phyloP scores from a whole-genome alignment of 225 moss, liverwort and hornwort genomes.

The Sphagnum tenellum region DNA sequence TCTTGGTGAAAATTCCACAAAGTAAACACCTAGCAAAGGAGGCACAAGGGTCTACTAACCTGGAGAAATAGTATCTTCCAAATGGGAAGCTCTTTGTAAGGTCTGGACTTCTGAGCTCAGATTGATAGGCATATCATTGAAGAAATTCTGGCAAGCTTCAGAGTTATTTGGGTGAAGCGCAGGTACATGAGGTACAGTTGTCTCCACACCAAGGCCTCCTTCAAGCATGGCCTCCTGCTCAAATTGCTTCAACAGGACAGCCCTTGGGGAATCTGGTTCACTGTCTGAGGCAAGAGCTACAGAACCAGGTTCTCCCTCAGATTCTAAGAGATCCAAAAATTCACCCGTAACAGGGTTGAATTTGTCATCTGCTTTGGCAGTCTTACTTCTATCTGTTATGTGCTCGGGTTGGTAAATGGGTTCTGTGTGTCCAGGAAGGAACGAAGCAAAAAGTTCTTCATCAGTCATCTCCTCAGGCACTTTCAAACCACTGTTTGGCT shows the following conservation, averaged over 20 bases:
- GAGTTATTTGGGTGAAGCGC: too few species aligned
- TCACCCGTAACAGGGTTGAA: constrained; percentile 94
- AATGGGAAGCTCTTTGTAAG: too few species aligned
- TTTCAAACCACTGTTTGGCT: constrained; percentile 2
- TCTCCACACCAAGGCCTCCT: constrained; percentile 60
- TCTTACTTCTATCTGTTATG: constrained; percentile 18
- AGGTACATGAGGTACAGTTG: constrained; percentile 18
- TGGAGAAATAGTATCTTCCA: too few species aligned
- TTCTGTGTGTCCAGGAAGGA: constrained; percentile 31
- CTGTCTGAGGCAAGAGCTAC: constrained; percentile 56
- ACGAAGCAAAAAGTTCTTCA: constrained; percentile 32
- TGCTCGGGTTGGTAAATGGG: constrained; percentile 24
- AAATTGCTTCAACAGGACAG: constrained; percentile 78
- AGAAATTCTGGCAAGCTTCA: too few species aligned
- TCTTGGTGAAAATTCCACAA: too few species aligned
- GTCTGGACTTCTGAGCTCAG: too few species aligned
- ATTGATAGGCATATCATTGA: too few species aligned
- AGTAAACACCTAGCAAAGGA: too few species aligned
- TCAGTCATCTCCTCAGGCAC: constrained; percentile 42
- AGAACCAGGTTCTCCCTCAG: constrained; percentile 22
- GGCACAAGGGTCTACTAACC: too few species aligned
- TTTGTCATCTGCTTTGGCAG: constrained; percentile 73
- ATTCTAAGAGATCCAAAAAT: constrained; percentile 79
- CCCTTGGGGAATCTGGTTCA: constrained; percentile 86
- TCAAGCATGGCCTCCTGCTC: constrained; percentile 85